A percentile compares a stretch with the other conserved stretches of the same genome.
Evolutionary conservation across 169 alveolate species (phyloP).

Genomic region (Plasmodium coatneyi): DNA sequence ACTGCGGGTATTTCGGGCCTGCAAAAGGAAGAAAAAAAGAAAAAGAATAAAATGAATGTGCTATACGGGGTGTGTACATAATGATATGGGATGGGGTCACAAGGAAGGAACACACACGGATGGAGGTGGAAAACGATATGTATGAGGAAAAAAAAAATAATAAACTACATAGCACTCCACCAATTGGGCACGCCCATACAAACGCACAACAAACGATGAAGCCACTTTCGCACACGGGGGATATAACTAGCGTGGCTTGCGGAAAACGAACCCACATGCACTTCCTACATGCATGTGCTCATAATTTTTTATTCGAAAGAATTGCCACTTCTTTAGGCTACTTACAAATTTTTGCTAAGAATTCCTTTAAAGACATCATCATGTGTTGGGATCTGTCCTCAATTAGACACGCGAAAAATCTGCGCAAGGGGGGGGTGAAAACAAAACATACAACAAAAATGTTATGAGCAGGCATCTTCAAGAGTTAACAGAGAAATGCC

Average conservation of each 20-base stretch:
- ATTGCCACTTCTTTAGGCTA: neutral
- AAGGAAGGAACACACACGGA: neutral
- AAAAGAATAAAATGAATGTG: neutral
- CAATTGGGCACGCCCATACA: neutral
- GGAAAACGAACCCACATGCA: neutral
- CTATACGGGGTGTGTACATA: neutral
- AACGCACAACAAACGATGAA: neutral
- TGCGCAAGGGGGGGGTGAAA: neutral
- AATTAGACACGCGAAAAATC: slow-evolving; percentile 80
- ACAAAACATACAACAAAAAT: neutral
- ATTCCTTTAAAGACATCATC: slow-evolving; percentile 86
- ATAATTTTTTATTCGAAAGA: neutral
- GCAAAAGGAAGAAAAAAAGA: neutral
- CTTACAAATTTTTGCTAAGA: slow-evolving; percentile 76
- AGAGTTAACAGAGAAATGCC: neutral
- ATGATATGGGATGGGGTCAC: neutral
- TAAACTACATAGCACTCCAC: neutral
- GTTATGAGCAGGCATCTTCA: neutral
- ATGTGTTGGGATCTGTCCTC: slow-evolving; percentile 86
- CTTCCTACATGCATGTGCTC: neutral
- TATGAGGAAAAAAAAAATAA: neutral
- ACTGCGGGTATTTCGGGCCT: slow-evolving; percentile 71
- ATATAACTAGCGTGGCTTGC: neutral
- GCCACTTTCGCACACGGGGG: neutral
- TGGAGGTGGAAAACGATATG: neutral